These are phyloP conservation scores for Epichloe typhina DNA, from an alignment of 2,329 filamentous ascomycete genomes.

Conservation along the genomic window DNA sequence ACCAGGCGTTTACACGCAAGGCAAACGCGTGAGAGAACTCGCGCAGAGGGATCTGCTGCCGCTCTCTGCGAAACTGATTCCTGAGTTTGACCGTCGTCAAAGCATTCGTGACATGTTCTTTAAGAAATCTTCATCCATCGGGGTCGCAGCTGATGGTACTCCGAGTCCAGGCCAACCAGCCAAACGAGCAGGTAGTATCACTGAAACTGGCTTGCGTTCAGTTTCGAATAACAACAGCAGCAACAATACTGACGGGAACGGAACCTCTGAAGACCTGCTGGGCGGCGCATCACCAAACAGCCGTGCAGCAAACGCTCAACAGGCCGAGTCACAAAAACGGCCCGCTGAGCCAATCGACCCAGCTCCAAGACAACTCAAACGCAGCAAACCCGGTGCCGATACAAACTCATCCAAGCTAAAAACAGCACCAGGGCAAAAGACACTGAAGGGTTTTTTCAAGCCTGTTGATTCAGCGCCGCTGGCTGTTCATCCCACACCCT, in stretches of 20 bases:
- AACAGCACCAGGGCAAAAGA: slow-evolving; percentile 31
- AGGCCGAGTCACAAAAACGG: not conserved
- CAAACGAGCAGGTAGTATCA: not conserved
- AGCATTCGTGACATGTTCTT: slow-evolving; percentile 89
- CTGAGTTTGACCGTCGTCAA: slow-evolving; percentile 73
- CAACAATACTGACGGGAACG: not conserved
- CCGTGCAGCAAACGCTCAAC: not conserved
- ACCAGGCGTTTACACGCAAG: slow-evolving; percentile 53
- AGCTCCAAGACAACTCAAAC: slow-evolving; percentile 10
- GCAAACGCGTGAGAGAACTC: slow-evolving; percentile 54
- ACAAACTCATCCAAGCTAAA: slow-evolving; percentile 19
- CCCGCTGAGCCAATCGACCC: not conserved
- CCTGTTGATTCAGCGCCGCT: slow-evolving; percentile 19
- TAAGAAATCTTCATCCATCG: slow-evolving; percentile 18
- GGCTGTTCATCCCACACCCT: not conserved
- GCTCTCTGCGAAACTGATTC: slow-evolving; percentile 69
- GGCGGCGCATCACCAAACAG: not conserved
- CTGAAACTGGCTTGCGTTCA: not conserved
- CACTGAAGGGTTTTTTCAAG: slow-evolving; percentile 69
- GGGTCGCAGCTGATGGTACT: not conserved
- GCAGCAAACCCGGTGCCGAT: slow-evolving; percentile 12
- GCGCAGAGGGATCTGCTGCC: slow-evolving; percentile 52
- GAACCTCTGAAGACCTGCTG: not conserved
- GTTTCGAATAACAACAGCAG: not conserved
- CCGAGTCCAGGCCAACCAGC: not conserved